These are phyloP conservation scores for Epichloe gansuensis DNA, from an alignment of 2,329 filamentous ascomycete genomes.

Conservation along the genomic window DNA sequence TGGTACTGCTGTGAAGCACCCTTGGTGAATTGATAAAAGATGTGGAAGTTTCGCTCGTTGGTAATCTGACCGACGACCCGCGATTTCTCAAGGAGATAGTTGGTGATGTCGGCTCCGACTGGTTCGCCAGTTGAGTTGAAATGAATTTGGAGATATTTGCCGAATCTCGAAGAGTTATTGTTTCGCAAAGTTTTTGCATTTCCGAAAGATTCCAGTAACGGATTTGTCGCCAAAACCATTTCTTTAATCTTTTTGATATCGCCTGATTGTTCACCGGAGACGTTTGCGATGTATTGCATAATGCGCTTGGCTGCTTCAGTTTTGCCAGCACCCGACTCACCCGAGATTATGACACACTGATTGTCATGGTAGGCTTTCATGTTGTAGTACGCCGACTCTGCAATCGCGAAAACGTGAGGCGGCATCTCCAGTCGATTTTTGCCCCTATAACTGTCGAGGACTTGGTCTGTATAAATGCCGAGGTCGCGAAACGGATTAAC, in stretches of 20 bases:
- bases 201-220: constrained; percentile 90
- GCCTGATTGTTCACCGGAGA: constrained; percentile 72
- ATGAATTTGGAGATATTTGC: constrained; percentile 95
- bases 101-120: constrained; percentile 93
- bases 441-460: constrained; percentile 86
- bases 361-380: constrained; percentile 99
- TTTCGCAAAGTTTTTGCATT: constrained; percentile 97
- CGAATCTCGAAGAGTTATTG: constrained; percentile 97
- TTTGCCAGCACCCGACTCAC: constrained; percentile 95
- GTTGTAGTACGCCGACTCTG: constrained; percentile 95
- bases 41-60: constrained; percentile 97
- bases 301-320: constrained; percentile 97
- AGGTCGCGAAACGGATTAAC: constrained; percentile 97
- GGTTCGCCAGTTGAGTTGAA: constrained; percentile 89
- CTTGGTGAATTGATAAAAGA: constrained; percentile 98
- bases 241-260: constrained; percentile 97
- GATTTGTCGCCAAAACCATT: constrained; percentile 98
- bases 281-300: constrained; percentile 99
- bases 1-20: constrained; percentile 79
- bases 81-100: constrained; percentile 92
- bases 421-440: constrained; percentile 95
- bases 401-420: constrained; percentile 94
- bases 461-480: constrained; percentile 93
- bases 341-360: constrained; percentile 98
- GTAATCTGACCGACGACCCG: constrained; percentile 88